Conservation (phyloP, 1,139 yeast genomes). For the Lodderomyces elongisporus region DNA sequence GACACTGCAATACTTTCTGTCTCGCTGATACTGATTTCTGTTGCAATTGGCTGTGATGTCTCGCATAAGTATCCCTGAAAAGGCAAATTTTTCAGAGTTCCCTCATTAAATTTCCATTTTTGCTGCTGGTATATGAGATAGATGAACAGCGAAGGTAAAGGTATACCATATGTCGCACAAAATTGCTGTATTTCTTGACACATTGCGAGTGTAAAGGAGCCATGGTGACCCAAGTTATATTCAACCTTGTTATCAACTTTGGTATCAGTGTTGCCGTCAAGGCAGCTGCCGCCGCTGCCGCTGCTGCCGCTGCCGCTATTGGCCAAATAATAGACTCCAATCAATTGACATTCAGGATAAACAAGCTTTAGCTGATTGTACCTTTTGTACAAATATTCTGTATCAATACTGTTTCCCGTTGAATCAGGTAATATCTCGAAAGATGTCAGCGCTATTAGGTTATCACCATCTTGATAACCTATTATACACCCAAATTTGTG, state of each 20-base stretch:
- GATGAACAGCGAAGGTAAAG: slow-evolving; percentile 2
- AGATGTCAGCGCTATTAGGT: slow-evolving; percentile 16
- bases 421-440: slow-evolving; percentile 18
- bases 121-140: slow-evolving; percentile 2
- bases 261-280: neutral
- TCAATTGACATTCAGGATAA: slow-evolving; percentile 21
- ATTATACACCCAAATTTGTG: slow-evolving; percentile 24
- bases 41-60: slow-evolving; percentile 7
- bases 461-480: slow-evolving; percentile 17
- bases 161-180: slow-evolving; percentile 4
- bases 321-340: slow-evolving; percentile 27
- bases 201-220: slow-evolving; percentile 10
- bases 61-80: slow-evolving; percentile 8
- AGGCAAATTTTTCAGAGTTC: slow-evolving; percentile 1
- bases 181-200: slow-evolving; percentile 8
- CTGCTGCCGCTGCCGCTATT: neutral
- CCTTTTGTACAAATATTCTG: slow-evolving; percentile 21
- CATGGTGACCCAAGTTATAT: too few species aligned
- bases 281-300: too few species aligned
- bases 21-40: slow-evolving; percentile 17
- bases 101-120: too few species aligned
- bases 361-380: slow-evolving; percentile 25
- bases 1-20: slow-evolving; percentile 24
- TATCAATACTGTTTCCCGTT: slow-evolving; percentile 16
- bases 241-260: too few species aligned